Percentiles rank a stretch among this genome's conserved stretches.
Conservation (phyloP, 2,329 filamentous ascomycete genomes). For the Alternaria rosae region DNA sequence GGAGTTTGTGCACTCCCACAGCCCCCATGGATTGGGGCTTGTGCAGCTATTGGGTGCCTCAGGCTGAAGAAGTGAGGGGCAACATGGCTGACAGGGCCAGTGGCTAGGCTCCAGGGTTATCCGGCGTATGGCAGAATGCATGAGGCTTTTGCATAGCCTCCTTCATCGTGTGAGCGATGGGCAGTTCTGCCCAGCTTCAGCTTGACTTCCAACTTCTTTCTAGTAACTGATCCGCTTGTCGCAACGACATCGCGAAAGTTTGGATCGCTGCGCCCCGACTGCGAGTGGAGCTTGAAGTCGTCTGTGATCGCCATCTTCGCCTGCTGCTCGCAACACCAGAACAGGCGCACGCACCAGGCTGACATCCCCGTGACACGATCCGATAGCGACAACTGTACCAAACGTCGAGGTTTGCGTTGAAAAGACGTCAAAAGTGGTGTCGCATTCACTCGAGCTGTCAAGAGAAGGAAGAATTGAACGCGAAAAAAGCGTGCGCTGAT, state of each 20-base stretch:
- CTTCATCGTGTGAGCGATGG: slow-evolving; percentile 11
- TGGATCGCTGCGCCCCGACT: slow-evolving; percentile 33
- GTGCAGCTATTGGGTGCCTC: slow-evolving; percentile 28
- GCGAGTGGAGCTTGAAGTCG: slow-evolving; percentile 26
- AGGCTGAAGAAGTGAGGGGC: slow-evolving; percentile 30
- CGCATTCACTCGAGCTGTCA: slow-evolving; percentile 23
- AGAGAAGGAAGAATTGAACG: slow-evolving; percentile 21
- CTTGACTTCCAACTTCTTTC: slow-evolving; percentile 28
- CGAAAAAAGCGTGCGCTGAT: slow-evolving; percentile 38
- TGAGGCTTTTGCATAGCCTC: slow-evolving; percentile 38
- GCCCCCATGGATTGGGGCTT: slow-evolving; percentile 25
- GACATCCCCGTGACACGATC: slow-evolving; percentile 22
- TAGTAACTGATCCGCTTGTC: slow-evolving; percentile 28
- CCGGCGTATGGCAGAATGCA: slow-evolving; percentile 9
- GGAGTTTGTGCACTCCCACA: slow-evolving; percentile 26
- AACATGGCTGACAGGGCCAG: slow-evolving; percentile 25
- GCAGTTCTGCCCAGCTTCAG: slow-evolving; percentile 19
- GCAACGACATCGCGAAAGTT: slow-evolving; percentile 22
- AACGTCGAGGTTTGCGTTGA: slow-evolving; percentile 12
- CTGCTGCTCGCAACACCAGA: slow-evolving; percentile 21
- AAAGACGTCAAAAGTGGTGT: slow-evolving; percentile 23
- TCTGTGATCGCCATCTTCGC: slow-evolving; percentile 23
- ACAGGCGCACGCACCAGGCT: slow-evolving; percentile 36
- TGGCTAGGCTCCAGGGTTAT: slow-evolving; percentile 28
- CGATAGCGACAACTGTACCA: slow-evolving; percentile 18